Base-by-base conservation (phyloP, 352 stramenopile genomes). In the Phytophthora syringae region DNA sequence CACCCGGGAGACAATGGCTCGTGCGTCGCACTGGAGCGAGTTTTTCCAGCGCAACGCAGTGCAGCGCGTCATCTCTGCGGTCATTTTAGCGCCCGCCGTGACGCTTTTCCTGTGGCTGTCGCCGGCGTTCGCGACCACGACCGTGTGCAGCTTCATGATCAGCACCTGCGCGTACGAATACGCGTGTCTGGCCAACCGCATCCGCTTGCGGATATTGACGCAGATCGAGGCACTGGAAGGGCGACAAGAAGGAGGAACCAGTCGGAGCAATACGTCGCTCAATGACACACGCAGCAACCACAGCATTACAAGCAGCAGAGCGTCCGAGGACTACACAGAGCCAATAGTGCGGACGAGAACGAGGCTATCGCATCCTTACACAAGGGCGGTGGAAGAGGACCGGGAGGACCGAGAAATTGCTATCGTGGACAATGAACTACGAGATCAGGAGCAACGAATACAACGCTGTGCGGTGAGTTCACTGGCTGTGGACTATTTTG, bases 81-180 rank as follows among this genome's bases (percentile, higher is more conserved):
- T 60, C 1, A 54, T 93, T 21, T 70, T 91, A 25, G 82, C 76
- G 20, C 79, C 82, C 13, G 58, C 79, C 0, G 80, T 93, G 44
- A 93, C 82, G 18, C 48, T 81, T 20, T 90, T 91, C 57, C 64
- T 93, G 15, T 88, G 82, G 82, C 36, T 77, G 30, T 90, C 82
- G 44, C 82, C 82, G 5, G 79, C 71, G 16, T 86, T 88, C 52
- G 82, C 79, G 0, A 89, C 79, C 12, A 77, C 79, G 27, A 89
- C 82, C 4, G 77, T 89, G 10, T 90, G 82, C 59, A 80, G 72
- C 40, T 84, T 86, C 22, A 61, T 90, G 34, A 81, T 70, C 52
- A 85, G 71, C 40, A 70, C 82, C 6, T 89, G 77, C 52, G 73
- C 67, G 24, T 93, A 88, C 72, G 84, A 93, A 49, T 93, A 86